Conservation (phyloP, 805 yeast species). For the Metahyphopichia silvanorum region DNA sequence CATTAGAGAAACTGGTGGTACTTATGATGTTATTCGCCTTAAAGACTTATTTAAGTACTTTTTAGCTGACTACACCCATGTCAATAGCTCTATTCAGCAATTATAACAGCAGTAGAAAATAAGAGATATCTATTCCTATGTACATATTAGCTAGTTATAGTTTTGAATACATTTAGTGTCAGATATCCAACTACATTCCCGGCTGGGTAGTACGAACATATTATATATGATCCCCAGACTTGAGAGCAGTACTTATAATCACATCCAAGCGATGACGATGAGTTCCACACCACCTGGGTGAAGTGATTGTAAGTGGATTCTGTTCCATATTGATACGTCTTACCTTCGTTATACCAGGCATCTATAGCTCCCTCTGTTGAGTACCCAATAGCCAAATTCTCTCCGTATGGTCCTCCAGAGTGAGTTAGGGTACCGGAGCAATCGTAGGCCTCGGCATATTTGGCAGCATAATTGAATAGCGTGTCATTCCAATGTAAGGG, state of each 20-base stretch:
- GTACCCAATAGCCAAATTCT: slow-evolving; percentile 39
- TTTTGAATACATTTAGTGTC: slow-evolving; percentile 23
- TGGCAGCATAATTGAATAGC: slow-evolving; percentile 27
- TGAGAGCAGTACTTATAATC: slow-evolving; percentile 27
- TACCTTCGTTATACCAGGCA: slow-evolving; percentile 41
- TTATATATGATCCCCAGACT: slow-evolving; percentile 33
- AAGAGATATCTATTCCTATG: no score
- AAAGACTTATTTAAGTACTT: slow-evolving; percentile 60
- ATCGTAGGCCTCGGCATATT: slow-evolving; percentile 27
- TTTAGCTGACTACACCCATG: slow-evolving; percentile 37
- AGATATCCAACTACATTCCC: slow-evolving; percentile 27
- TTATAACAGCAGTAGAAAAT: background rate
- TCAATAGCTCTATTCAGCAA: background rate
- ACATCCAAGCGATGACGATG: slow-evolving; percentile 30
- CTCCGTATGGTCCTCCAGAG: slow-evolving; percentile 36
- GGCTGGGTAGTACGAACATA: slow-evolving; percentile 34
- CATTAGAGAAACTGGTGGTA: slow-evolving; percentile 86
- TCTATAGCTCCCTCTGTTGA: slow-evolving; percentile 28
- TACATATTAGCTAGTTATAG: no score
- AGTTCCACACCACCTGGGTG: slow-evolving; percentile 37
- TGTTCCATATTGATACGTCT: slow-evolving; percentile 22
- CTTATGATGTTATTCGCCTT: slow-evolving; percentile 65
- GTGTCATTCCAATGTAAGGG: slow-evolving; percentile 29
- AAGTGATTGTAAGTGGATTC: slow-evolving; percentile 33
- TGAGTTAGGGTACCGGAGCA: slow-evolving; percentile 34